These are phyloP conservation scores for Neurospora discreta DNA, from an alignment of 495 filamentous ascomycete species.

Conservation along the genomic window DNA sequence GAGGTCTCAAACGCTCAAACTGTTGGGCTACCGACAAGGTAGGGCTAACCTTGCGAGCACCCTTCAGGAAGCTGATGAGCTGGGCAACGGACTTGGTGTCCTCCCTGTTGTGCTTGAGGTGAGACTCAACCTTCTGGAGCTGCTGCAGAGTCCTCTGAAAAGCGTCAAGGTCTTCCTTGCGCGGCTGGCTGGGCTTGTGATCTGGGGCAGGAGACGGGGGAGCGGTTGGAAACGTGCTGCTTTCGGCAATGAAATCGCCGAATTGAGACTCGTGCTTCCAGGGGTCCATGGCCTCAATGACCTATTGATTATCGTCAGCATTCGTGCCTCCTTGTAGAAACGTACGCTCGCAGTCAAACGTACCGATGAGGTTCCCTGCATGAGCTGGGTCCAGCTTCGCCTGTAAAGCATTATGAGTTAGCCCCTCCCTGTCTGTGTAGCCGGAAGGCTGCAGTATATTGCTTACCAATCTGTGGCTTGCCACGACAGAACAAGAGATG, in stretches of 20 bases:
- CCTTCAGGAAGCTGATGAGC: constrained; percentile 69
- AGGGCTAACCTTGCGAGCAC: constrained; percentile 62
- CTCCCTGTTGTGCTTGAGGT: constrained; percentile 60
- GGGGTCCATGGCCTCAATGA: constrained; percentile 82
- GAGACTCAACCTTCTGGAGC: constrained; percentile 59
- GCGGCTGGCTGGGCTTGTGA: constrained; percentile 43
- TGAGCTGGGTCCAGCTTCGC: constrained; percentile 82
- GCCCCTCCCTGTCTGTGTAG: constrained; percentile 15
- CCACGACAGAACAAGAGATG: constrained; percentile 90
- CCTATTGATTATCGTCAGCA: constrained; percentile 29
- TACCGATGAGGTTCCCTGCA: constrained; percentile 84
- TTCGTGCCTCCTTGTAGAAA: background rate
- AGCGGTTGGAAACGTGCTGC: constrained; percentile 53
- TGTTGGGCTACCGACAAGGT: constrained; percentile 65
- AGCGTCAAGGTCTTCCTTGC: constrained; percentile 58
- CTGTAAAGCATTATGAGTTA: constrained; percentile 38
- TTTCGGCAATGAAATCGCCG: constrained; percentile 69
- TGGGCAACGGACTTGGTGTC: constrained; percentile 66
- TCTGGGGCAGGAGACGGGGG: constrained; percentile 49
- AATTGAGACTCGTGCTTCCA: constrained; percentile 89
- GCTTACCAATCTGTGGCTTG: constrained; percentile 93
- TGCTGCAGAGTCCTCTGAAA: constrained; percentile 53
- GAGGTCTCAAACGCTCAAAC: constrained; percentile 74
- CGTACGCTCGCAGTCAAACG: constrained; percentile 14
- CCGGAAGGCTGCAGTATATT: constrained; percentile 24